Conservation (phyloP, 2,329 filamentous ascomycete species). For the Alternaria metachromatica region DNA sequence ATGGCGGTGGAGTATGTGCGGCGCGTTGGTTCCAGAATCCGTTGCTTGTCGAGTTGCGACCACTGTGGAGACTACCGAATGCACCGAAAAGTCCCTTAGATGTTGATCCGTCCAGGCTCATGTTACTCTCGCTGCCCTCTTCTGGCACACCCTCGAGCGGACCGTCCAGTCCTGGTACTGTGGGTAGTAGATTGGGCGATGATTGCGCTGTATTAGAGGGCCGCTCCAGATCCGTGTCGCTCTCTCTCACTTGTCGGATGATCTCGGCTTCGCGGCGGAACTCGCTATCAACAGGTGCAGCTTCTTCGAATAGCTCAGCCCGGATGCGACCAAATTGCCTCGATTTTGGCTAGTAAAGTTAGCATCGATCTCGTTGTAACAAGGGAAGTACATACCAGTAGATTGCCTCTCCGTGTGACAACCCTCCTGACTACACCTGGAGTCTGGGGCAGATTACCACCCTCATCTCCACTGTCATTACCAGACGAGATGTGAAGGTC, state of each 20-base stretch:
- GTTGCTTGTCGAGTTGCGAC: conserved; percentile 74
- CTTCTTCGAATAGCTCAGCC: conserved; percentile 87
- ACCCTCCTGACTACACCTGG: conserved; percentile 80
- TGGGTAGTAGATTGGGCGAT: conserved; percentile 70
- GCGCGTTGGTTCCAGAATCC: conserved; percentile 80
- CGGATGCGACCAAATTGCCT: conserved; percentile 94
- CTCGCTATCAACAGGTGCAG: conserved; percentile 85
- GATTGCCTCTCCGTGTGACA: conserved; percentile 86
- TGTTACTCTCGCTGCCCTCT: conserved; percentile 64
- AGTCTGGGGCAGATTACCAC: conserved; percentile 58
- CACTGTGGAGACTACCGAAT: conserved; percentile 79
- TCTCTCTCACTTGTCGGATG: conserved; percentile 92
- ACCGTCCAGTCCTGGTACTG: conserved; percentile 62
- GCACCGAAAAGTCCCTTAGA: conserved; percentile 63
- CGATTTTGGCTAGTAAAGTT: conserved; percentile 77
- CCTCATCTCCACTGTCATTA: conserved; percentile 79
- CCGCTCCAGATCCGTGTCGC: conserved; percentile 68
- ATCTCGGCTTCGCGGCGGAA: conserved; percentile 92
- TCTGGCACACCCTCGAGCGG: conserved; percentile 73
- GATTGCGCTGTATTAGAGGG: conserved; percentile 67
- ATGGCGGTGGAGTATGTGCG: conserved; percentile 62
- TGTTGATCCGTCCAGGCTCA: conserved; percentile 56
- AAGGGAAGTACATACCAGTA: conserved; percentile 69
- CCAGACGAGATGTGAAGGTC: conserved; percentile 81
- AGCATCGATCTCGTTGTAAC: conserved; percentile 4